These are phyloP conservation scores for Globisporangium parvum DNA, from an alignment of 352 stramenopile genomes.

Conservation along the genomic window DNA sequence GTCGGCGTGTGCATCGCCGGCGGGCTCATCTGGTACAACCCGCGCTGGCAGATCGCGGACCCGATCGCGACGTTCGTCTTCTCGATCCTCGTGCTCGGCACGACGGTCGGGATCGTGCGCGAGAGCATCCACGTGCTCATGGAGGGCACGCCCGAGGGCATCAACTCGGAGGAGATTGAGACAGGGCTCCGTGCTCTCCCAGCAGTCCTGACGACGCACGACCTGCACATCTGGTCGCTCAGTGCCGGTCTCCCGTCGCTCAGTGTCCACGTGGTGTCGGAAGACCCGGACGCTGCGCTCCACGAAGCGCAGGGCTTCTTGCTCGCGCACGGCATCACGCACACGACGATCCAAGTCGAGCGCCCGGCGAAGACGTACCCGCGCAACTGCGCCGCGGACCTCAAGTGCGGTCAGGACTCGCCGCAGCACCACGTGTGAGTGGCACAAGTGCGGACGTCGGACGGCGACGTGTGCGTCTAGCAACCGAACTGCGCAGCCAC, in stretches of 20 bases:
- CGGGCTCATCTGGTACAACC: conserved; percentile 95
- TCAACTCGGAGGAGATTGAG: conserved; percentile 87
- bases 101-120: conserved; percentile 89
- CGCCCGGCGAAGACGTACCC: conserved; percentile 61
- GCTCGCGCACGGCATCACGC: conserved; percentile 71
- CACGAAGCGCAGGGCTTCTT: conserved; percentile 68
- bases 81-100: conserved; percentile 91
- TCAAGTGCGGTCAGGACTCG: conserved; percentile 77
- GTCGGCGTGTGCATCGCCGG: conserved; percentile 94
- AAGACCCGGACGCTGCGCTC: conserved; percentile 58
- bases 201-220: conserved; percentile 92
- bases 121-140: conserved; percentile 93
- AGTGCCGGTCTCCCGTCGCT: conserved; percentile 87
- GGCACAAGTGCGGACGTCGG: not conserved
- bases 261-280: conserved; percentile 89
- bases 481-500: not conserved
- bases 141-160: conserved; percentile 90
- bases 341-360: conserved; percentile 89
- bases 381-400: conserved; percentile 53
- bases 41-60: conserved; percentile 94
- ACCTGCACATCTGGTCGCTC: conserved; percentile 98
- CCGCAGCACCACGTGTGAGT: conserved; percentile 22
- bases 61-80: conserved; percentile 98
- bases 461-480: not conserved
- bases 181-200: conserved; percentile 64